Conservation (phyloP, 805 yeast genomes). For the Candida nitratophila region DNA sequence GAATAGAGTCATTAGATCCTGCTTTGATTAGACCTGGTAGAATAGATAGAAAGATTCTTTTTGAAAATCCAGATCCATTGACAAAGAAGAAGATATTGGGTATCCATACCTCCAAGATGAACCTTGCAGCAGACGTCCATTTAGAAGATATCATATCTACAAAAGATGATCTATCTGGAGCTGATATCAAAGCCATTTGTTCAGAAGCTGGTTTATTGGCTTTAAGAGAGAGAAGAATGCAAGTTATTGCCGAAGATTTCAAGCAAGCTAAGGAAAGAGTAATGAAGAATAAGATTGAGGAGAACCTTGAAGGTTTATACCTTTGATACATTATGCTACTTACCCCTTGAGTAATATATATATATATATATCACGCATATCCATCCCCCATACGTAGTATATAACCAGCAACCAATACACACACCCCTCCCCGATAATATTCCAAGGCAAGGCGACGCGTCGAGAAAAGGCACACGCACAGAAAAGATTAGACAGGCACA, state of each 20-base stretch:
- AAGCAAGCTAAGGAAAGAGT: slow-evolving; percentile 91
- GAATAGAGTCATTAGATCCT: slow-evolving; percentile 89
- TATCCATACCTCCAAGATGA: slow-evolving; percentile 93
- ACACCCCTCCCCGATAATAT: too few species aligned
- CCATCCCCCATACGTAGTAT: too few species aligned
- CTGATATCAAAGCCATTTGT: slow-evolving; percentile 95
- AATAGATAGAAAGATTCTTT: slow-evolving; percentile 90
- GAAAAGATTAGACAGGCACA: too few species aligned
- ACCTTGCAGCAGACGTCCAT: slow-evolving; percentile 78
- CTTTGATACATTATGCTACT: too few species aligned
- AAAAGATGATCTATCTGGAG: slow-evolving; percentile 94
- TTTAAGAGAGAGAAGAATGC: slow-evolving; percentile 94
- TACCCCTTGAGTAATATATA: neutral
- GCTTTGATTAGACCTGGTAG: slow-evolving; percentile 96
- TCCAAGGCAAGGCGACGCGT: too few species aligned
- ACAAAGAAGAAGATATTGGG: slow-evolving; percentile 89
- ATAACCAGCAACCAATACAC: too few species aligned
- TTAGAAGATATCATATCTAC: slow-evolving; percentile 82
- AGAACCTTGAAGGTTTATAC: slow-evolving; percentile 89
- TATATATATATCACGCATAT: too few species aligned
- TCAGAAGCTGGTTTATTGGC: slow-evolving; percentile 97
- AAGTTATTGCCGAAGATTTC: slow-evolving; percentile 91
- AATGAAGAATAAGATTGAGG: slow-evolving; percentile 93
- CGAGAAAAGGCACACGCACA: too few species aligned
- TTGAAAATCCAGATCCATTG: slow-evolving; percentile 91